phyloP scores from a whole-genome alignment of 2,329 filamentous ascomycete species.

The Arthrobotrys megalospora region DNA sequence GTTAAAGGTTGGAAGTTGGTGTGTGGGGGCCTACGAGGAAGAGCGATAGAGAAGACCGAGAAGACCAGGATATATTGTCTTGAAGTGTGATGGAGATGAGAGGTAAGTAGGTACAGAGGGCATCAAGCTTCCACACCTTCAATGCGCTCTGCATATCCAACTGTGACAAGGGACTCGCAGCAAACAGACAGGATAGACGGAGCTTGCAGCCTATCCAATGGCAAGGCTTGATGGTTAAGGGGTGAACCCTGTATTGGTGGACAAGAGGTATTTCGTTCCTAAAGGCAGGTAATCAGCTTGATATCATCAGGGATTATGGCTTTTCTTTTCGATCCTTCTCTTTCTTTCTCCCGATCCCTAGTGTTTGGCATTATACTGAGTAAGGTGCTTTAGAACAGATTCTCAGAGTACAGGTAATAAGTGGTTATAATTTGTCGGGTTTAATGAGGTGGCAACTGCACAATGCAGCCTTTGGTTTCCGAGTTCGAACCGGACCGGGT shows the following conservation, averaged over 20 bases:
- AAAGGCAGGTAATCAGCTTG: slow-evolving; percentile 50
- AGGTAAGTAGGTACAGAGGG: slow-evolving; percentile 33
- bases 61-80: slow-evolving; percentile 43
- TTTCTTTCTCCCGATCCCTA: background rate
- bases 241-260: slow-evolving; percentile 45
- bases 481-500: slow-evolving; percentile 28
- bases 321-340: background rate
- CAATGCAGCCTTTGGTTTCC: slow-evolving; percentile 28
- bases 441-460: slow-evolving; percentile 43
- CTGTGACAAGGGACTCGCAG: slow-evolving; percentile 49
- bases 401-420: slow-evolving; percentile 32
- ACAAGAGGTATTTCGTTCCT: slow-evolving; percentile 39
- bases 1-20: slow-evolving; percentile 20
- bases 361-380: slow-evolving; percentile 26
- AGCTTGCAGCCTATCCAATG: slow-evolving; percentile 43
- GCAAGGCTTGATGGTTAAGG: slow-evolving; percentile 43
- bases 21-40: slow-evolving; percentile 32
- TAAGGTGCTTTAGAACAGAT: background rate
- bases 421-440: slow-evolving; percentile 27
- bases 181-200: slow-evolving; percentile 40
- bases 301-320: slow-evolving; percentile 39
- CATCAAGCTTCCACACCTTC: slow-evolving; percentile 23
- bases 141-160: slow-evolving; percentile 39
- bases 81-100: slow-evolving; percentile 44
- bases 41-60: slow-evolving; percentile 1